phyloP scores from a whole-genome alignment of 1,284 basidiomycete genomes.

The Coniferiporia weirii region DNA sequence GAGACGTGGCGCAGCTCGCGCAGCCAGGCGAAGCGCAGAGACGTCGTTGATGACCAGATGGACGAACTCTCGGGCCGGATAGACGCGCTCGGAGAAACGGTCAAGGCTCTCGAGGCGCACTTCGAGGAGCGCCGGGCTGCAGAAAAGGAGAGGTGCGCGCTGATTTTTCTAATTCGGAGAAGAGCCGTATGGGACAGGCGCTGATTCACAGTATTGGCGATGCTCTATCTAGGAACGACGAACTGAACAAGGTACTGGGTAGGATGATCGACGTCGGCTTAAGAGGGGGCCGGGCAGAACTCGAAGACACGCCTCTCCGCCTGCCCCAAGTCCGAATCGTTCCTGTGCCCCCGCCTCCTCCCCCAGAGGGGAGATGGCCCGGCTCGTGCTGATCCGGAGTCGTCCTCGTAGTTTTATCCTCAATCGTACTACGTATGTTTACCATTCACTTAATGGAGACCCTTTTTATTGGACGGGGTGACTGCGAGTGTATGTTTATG shows the following conservation, averaged over 20 bases:
- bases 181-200: too few relatives aligned
- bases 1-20: conserved; percentile 76
- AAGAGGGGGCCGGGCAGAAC: conserved; percentile 62
- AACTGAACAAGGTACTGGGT: conserved; percentile 60
- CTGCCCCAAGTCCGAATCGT: conserved; percentile 28
- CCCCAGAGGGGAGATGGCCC: not conserved
- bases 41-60: conserved; percentile 69
- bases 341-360: not conserved
- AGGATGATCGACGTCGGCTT: conserved; percentile 70
- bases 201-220: too few relatives aligned
- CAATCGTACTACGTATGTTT: not conserved
- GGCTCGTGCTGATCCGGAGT: not conserved
- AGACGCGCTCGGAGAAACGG: conserved; percentile 37
- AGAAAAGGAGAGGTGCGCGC: conserved; percentile 42
- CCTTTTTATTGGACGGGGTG: too few relatives aligned
- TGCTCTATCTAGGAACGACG: conserved; percentile 62
- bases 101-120: conserved; percentile 41
- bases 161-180: too few relatives aligned
- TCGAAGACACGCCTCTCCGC: conserved; percentile 49
- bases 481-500: too few relatives aligned
- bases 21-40: conserved; percentile 68
- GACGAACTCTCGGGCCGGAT: conserved; percentile 51
- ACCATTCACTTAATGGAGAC: too few relatives aligned
- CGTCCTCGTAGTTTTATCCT: not conserved
- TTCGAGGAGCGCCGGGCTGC: conserved; percentile 42